These are phyloP conservation scores for Ampelocalamus luodianensis DNA, from an alignment of 176 grass and related monocot genomes.

Conservation along the genomic window DNA sequence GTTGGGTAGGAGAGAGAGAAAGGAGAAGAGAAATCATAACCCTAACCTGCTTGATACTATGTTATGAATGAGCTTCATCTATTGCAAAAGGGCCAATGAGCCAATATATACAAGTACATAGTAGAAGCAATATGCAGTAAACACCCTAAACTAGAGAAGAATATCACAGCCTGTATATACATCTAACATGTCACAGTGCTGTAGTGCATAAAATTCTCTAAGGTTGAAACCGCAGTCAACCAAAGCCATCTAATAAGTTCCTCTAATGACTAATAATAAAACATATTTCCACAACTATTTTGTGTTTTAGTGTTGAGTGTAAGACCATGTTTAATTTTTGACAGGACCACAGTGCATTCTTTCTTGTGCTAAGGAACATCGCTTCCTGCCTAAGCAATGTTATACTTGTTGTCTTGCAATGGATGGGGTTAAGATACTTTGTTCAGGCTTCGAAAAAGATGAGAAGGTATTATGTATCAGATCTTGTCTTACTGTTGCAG, in stretches of 20 bases:
- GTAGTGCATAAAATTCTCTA: slow-evolving; percentile 18
- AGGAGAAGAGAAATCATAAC: too few relatives aligned
- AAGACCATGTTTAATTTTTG: slow-evolving; percentile 34
- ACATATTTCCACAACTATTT: slow-evolving; percentile 27
- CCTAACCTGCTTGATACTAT: too few relatives aligned
- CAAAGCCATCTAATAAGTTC: background rate
- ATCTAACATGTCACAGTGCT: background rate
- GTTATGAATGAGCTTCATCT: too few relatives aligned
- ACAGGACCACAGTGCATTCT: slow-evolving; percentile 89
- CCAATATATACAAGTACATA: too few relatives aligned
- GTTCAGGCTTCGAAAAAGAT: slow-evolving; percentile 87
- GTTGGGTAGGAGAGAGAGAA: too few relatives aligned
- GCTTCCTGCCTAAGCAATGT: slow-evolving; percentile 82
- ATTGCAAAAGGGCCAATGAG: too few relatives aligned
- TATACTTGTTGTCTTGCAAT: slow-evolving; percentile 99
- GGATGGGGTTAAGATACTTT: slow-evolving; percentile 85
- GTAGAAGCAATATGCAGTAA: too few relatives aligned
- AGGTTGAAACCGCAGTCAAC: slow-evolving; percentile 7
- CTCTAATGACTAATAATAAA: background rate
- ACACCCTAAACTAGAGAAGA: too few relatives aligned
- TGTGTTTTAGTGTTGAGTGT: slow-evolving; percentile 23
- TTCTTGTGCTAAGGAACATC: slow-evolving; percentile 87
- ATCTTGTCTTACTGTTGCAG: slow-evolving; percentile 24
- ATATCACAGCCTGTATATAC: too few relatives aligned
- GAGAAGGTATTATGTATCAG: slow-evolving; percentile 65